phyloP scores from a whole-genome alignment of 148 eudicot genomes.

The Rhododendron griersonianum region DNA sequence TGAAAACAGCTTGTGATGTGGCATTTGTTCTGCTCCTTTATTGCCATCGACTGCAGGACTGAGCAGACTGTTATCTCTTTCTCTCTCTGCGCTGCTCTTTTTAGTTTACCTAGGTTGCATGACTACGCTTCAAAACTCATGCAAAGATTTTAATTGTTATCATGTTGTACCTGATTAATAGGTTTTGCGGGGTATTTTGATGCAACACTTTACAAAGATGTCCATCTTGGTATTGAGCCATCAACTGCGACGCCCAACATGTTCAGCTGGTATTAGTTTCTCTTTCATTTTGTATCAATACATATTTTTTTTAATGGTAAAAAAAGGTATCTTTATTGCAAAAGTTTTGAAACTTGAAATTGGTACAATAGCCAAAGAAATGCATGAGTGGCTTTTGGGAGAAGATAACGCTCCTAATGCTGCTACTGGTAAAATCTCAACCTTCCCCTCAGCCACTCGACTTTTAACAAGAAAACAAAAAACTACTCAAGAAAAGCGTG shows the following conservation, averaged over 20 bases:
- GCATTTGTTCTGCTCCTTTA: neutral
- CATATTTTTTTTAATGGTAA: neutral
- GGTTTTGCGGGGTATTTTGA: constrained; percentile 98
- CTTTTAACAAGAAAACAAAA: neutral
- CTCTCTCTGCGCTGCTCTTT: neutral
- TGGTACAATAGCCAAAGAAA: neutral
- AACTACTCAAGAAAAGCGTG: neutral
- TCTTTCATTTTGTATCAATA: neutral
- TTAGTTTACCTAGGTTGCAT: neutral
- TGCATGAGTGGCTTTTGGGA: neutral
- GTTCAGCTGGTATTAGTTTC: constrained; percentile 80
- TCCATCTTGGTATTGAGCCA: constrained; percentile 98
- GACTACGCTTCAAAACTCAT: neutral
- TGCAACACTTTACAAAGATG: constrained; percentile 84
- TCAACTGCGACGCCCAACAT: constrained; percentile 87
- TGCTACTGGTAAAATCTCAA: neutral
- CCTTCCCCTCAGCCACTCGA: neutral
- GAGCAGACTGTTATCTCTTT: neutral
- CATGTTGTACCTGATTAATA: constrained; percentile 21
- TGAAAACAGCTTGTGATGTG: neutral
- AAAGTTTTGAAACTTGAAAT: neutral
- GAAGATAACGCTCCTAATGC: neutral
- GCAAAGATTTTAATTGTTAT: neutral
- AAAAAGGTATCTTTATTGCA: neutral
- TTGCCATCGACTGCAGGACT: neutral